These are phyloP conservation scores for Cryphonectria nitschkei DNA, from an alignment of 2,329 filamentous ascomycete species.

Conservation along the genomic window DNA sequence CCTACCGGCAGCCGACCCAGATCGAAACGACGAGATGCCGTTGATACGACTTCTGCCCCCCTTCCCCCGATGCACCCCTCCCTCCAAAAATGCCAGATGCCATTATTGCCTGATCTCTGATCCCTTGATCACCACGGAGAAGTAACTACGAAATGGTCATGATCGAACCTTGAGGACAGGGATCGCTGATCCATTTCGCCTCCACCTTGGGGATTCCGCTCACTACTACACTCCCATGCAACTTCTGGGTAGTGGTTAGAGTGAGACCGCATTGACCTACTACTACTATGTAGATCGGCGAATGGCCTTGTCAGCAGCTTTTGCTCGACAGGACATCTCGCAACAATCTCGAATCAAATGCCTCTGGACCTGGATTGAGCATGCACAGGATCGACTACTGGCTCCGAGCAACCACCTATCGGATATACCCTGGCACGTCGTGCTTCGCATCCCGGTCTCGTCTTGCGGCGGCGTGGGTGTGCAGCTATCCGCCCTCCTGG, in stretches of 20 bases:
- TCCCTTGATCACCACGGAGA: slow-evolving; percentile 1
- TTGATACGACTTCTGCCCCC: neutral
- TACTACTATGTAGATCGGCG: slow-evolving; percentile 4
- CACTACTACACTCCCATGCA: neutral
- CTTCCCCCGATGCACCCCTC: neutral
- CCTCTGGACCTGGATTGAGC: neutral
- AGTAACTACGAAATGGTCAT: slow-evolving; percentile 1
- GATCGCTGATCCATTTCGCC: slow-evolving; percentile 2
- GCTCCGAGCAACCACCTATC: neutral
- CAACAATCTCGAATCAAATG: neutral
- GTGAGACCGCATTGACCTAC: slow-evolving; percentile 6
- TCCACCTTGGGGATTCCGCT: neutral
- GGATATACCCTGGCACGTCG: neutral
- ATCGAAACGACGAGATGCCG: slow-evolving; percentile 2
- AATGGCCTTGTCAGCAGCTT: neutral
- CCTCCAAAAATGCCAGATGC: neutral
- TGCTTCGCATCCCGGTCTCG: neutral
- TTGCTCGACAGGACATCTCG: neutral
- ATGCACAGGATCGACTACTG: neutral
- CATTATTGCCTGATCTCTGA: neutral
- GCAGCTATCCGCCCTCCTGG: neutral
- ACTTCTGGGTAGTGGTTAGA: neutral
- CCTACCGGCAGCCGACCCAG: neutral
- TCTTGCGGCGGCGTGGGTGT: slow-evolving; percentile 6
- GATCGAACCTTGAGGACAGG: neutral